Evolutionary conservation across 2,329 filamentous ascomycete genomes (phyloP), one percentile per base, ranked within the genome.

Genomic region (Claviceps monticola): DNA sequence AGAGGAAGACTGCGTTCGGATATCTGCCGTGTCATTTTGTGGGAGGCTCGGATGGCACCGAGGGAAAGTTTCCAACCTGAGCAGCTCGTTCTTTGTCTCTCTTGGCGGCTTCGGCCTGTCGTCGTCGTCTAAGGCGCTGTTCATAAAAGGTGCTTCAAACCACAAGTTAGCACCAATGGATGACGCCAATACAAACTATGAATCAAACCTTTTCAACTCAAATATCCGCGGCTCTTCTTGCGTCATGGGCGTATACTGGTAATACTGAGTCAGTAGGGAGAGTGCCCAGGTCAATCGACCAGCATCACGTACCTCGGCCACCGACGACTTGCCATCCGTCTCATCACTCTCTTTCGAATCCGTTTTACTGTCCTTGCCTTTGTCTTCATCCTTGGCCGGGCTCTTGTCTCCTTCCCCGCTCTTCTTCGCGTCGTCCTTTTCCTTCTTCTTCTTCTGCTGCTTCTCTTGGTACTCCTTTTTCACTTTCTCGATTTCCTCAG

Each of bases 161-260:
- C 2, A 29, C 29, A 34, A 34, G 4, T 55, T 46, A 55, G 51
- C 46, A 36, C 16, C 11, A 39, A 19, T n/a, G 8, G 2, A 23
- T 3, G 23, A 42, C 23, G 17, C 42, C 5, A 41, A 13, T 5
- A 19, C 2, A 11, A 3, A 8, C 3, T 2, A 16, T 46, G 19
- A 9, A 11, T 26, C n/a, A 11, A 68, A 91, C 86, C 83, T 89
- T 62, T 91, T 86, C 53, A 96, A 73, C 57, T 85, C 80, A 68
- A 93, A 98, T 2, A 95, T 77, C 43, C 91, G 80, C 19, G 88
- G 84, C 52, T 84, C 82, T 54, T 86, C 81, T 54, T 86, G 82
- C 37, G 59, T 55, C 8, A 61, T 50, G 0, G 55, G 14, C 46
- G 54, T 51, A 21, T 54, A 53, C 13, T 61, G 55, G 3, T 13